Conservation (phyloP, 2,329 filamentous ascomycete species). For the Ophiocordyceps camponoti-saundersi region DNA sequence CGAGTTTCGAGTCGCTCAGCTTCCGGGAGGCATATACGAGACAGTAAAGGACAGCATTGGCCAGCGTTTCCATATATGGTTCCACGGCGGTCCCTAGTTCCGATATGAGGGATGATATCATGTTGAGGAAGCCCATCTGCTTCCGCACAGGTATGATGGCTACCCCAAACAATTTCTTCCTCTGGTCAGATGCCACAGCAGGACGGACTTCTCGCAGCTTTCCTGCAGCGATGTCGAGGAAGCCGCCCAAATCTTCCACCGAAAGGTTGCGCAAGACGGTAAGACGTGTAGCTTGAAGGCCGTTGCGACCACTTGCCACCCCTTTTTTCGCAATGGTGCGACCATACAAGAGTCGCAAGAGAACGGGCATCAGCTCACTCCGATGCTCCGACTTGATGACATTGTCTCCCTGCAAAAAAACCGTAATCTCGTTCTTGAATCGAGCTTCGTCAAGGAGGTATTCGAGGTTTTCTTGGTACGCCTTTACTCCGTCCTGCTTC, state of each 20-base stretch:
- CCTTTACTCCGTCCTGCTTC: conserved; percentile 61
- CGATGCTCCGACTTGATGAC: conserved; percentile 60
- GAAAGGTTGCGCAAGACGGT: conserved; percentile 65
- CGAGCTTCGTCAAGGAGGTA: conserved; percentile 79
- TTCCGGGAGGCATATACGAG: conserved; percentile 51
- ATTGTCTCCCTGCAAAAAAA: conserved; percentile 64
- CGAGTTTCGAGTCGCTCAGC: conserved; percentile 24
- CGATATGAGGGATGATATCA: conserved; percentile 74
- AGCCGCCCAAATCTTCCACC: conserved; percentile 57
- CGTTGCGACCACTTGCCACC: conserved; percentile 57
- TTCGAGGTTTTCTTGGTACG: conserved; percentile 72
- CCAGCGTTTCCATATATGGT: conserved; percentile 49
- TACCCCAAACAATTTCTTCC: conserved; percentile 34
- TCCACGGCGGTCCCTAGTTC: conserved; percentile 62
- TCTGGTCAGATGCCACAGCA: conserved; percentile 27
- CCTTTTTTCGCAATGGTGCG: conserved; percentile 73
- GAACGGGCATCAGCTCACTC: conserved; percentile 60
- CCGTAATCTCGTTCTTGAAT: conserved; percentile 86
- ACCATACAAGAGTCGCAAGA: conserved; percentile 78
- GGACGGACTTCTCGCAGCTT: conserved; percentile 45
- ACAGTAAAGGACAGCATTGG: conserved; percentile 70
- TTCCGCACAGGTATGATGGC: conserved; percentile 53
- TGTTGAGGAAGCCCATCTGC: conserved; percentile 81
- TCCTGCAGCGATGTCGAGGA: conserved; percentile 68
- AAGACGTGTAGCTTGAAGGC: conserved; percentile 66